phyloP scores from a whole-genome alignment of 2,329 filamentous ascomycete species.

The Fusarium redolens region DNA sequence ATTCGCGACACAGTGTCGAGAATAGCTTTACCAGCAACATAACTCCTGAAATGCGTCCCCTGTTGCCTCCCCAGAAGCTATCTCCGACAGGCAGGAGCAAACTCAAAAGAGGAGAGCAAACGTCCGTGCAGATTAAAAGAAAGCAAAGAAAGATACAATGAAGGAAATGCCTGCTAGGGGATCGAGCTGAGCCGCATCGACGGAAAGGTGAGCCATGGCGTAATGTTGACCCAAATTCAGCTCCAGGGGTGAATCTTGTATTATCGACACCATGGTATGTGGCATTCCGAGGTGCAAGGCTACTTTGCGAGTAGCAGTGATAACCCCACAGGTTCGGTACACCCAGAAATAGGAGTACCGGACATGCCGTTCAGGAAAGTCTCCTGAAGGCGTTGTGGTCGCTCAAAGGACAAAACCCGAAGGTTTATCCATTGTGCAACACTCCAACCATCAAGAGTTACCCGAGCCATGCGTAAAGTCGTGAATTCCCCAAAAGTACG shows the following conservation, averaged over 20 bases:
- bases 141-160: slow-evolving; percentile 44
- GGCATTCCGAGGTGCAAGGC: slow-evolving; percentile 21
- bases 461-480: slow-evolving; percentile 56
- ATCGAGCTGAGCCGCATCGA: slow-evolving; percentile 55
- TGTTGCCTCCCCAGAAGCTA: slow-evolving; percentile 53
- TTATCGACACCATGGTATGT: slow-evolving; percentile 22
- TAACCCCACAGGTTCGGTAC: slow-evolving; percentile 43
- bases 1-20: slow-evolving; percentile 2
- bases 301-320: slow-evolving; percentile 20
- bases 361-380: slow-evolving; percentile 54
- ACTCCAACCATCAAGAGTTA: slow-evolving; percentile 39
- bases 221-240: slow-evolving; percentile 16
- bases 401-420: slow-evolving; percentile 9
- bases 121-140: slow-evolving; percentile 32
- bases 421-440: slow-evolving; percentile 22
- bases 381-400: slow-evolving; percentile 31
- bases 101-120: slow-evolving; percentile 44
- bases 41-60: slow-evolving; percentile 18
- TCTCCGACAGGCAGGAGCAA: slow-evolving; percentile 41
- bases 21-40: slow-evolving; percentile 6
- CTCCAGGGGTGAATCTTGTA: slow-evolving; percentile 28
- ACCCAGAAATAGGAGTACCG: slow-evolving; percentile 49
- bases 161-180: slow-evolving; percentile 45
- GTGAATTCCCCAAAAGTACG: slow-evolving; percentile 48
- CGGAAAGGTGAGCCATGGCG: slow-evolving; percentile 32